phyloP scores from a whole-genome alignment of 1,139 yeast genomes.

The Geotrichum reessii region DNA sequence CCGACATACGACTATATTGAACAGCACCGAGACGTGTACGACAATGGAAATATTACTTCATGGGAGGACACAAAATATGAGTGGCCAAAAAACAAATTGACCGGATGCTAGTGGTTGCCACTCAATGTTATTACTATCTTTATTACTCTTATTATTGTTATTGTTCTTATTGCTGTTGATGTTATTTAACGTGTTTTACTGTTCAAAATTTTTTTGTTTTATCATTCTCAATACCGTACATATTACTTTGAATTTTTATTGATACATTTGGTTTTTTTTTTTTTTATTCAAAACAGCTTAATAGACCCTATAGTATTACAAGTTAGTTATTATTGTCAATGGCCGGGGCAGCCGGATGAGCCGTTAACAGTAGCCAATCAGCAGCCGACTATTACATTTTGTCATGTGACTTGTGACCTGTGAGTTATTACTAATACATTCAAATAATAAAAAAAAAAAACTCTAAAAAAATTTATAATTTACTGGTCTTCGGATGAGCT shows the following conservation, averaged over 20 bases:
- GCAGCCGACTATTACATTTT: neutral
- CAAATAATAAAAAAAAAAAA: neutral
- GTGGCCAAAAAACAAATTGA: slow-evolving; percentile 52
- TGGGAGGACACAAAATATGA: slow-evolving; percentile 65
- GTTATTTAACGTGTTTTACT: neutral
- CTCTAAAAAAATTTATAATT: neutral
- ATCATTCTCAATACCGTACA: neutral
- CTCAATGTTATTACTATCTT: neutral
- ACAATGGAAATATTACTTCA: slow-evolving; percentile 54
- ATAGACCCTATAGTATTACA: neutral
- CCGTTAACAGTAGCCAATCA: neutral
- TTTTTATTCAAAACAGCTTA: neutral
- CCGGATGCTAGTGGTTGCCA: slow-evolving; percentile 37
- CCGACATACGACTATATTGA: slow-evolving; percentile 74
- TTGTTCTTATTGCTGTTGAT: neutral
- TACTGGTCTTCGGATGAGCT: neutral
- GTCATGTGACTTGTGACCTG: neutral
- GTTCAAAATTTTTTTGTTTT: neutral
- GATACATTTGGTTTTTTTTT: neutral
- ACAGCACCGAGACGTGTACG: slow-evolving; percentile 56
- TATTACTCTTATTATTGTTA: neutral
- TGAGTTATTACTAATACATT: neutral
- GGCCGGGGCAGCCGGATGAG: neutral
- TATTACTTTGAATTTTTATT: neutral
- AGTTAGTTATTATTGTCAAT: neutral